These are phyloP conservation scores for Talaromyces ruber DNA, from an alignment of 495 filamentous ascomycete species.

Conservation along the genomic window DNA sequence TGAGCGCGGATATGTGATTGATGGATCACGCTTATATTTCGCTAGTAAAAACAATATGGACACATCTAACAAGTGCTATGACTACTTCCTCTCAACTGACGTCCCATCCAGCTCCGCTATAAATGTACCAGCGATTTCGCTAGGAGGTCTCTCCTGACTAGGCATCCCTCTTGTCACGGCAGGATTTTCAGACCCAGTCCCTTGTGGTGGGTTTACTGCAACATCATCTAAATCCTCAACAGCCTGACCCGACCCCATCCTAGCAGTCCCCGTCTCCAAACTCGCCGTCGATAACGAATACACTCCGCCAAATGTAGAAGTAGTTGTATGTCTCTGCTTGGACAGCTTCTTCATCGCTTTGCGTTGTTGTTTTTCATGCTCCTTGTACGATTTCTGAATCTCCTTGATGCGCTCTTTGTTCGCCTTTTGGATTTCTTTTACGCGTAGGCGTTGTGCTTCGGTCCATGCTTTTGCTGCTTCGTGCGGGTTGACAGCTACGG, in stretches of 20 bases:
- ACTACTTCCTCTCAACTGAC: neutral
- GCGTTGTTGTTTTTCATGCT: slow-evolving; percentile 18
- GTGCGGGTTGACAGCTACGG: neutral
- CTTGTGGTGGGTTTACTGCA: neutral
- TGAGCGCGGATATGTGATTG: neutral
- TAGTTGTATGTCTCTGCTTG: neutral
- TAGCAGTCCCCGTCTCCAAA: neutral
- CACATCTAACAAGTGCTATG: neutral
- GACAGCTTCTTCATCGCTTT: neutral
- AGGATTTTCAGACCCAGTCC: neutral
- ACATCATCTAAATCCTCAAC: neutral
- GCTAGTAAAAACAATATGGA: neutral
- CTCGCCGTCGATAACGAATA: neutral
- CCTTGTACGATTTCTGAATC: slow-evolving; percentile 12
- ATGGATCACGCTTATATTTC: neutral
- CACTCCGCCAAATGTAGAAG: neutral
- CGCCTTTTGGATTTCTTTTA: slow-evolving; percentile 4
- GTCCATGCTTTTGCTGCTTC: slow-evolving; percentile 7
- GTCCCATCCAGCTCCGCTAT: neutral
- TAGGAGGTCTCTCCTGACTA: neutral
- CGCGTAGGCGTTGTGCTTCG: neutral
- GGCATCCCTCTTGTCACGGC: neutral
- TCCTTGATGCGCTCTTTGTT: slow-evolving; percentile 14
- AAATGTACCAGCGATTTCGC: neutral
- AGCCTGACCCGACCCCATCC: neutral